A percentile compares a stretch with the other conserved stretches of the same genome.
These are phyloP conservation scores for Guadua angustifolia DNA, from an alignment of 176 grass and related monocot species.

Conservation along the genomic window DNA sequence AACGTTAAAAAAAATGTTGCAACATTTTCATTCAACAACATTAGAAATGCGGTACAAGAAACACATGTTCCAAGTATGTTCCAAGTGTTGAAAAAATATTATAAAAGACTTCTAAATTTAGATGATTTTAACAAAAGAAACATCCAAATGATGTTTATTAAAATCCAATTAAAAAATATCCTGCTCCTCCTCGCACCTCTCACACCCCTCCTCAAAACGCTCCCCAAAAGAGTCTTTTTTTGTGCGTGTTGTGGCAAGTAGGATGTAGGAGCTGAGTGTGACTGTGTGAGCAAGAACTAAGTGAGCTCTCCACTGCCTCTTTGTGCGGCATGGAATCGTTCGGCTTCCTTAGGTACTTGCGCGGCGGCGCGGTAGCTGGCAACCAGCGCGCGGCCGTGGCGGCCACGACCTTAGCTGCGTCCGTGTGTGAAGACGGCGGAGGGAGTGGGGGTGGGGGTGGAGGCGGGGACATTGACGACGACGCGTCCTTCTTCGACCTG, in stretches of 20 bases:
- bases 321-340: constrained; percentile 73
- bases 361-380: constrained; percentile 49
- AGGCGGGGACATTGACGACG: constrained; percentile 59
- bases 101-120: too few species aligned
- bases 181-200: too few species aligned
- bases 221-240: constrained; percentile 36
- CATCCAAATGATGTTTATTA: too few species aligned
- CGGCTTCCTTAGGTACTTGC: constrained; percentile 87
- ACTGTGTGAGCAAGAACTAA: neutral
- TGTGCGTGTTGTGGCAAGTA: neutral
- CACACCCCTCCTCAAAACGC: constrained; percentile 54
- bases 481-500: constrained; percentile 93
- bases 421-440: constrained; percentile 43
- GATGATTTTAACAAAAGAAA: too few species aligned
- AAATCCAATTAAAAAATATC: too few species aligned
- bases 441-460: constrained; percentile 10
- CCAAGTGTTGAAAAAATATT: too few species aligned
- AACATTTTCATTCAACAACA: too few species aligned
- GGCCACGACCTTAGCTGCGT: constrained; percentile 45
- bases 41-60: too few species aligned
- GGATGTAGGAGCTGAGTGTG: neutral
- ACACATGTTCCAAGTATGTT: too few species aligned
- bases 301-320: constrained; percentile 8
- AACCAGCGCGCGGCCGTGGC: constrained; percentile 16
- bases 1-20: too few species aligned